Percentiles rank a stretch among this genome's conserved stretches.
Conservation (phyloP, 306 rosid genomes). For the Datisca glomerata region DNA sequence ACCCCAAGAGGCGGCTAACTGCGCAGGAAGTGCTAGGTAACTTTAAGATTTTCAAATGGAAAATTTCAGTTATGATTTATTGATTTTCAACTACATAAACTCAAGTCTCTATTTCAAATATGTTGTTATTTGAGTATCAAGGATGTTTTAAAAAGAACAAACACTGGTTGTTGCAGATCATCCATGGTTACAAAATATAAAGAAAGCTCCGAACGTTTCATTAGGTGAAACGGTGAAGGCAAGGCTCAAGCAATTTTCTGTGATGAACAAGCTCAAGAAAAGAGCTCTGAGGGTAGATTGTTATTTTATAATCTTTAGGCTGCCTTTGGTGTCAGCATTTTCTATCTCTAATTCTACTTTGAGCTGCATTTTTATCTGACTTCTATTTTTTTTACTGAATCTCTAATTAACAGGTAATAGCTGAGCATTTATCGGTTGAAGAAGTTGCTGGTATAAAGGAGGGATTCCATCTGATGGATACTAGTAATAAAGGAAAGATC, state of each 20-base stretch:
- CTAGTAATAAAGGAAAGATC: conserved; percentile 54
- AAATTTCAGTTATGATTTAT: conserved; percentile 5
- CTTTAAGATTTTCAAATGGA: neutral
- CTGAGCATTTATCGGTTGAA: conserved; percentile 81
- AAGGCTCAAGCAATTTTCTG: conserved; percentile 88
- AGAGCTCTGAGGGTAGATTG: conserved; percentile 79
- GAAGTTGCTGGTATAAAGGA: conserved; percentile 89
- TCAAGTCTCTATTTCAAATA: neutral
- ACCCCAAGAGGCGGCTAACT: conserved; percentile 63
- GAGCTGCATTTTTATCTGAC: neutral
- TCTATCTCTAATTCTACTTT: neutral
- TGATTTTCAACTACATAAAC: neutral
- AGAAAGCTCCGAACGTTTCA: conserved; percentile 89
- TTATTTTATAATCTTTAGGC: no score
- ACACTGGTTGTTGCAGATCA: conserved; percentile 46
- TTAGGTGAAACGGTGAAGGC: conserved; percentile 91
- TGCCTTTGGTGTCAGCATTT: no score
- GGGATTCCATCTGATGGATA: conserved; percentile 74
- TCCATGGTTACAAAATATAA: conserved; percentile 84
- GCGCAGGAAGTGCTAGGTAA: conserved; percentile 90
- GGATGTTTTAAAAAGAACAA: neutral
- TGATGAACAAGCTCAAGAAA: conserved; percentile 99
- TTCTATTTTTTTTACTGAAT: conserved; percentile 2
- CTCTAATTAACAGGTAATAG: conserved; percentile 61
- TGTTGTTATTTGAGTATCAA: neutral